phyloP scores from a whole-genome alignment of 23 red algal species.

The Gracilaria vermiculophylla region DNA sequence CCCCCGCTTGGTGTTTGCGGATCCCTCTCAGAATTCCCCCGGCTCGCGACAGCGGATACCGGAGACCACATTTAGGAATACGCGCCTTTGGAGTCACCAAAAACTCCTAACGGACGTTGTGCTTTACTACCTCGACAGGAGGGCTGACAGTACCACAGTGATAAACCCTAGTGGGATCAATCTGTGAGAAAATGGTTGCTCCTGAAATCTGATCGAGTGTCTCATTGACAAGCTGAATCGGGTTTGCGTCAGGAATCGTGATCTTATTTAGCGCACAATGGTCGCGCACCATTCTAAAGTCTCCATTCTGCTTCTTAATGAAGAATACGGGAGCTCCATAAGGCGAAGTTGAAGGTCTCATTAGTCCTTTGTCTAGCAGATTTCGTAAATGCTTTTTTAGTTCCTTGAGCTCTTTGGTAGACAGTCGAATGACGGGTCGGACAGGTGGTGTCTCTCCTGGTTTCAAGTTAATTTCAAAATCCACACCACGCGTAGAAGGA shows the following conservation, averaged over 20 bases:
- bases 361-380: background rate
- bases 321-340: constrained; percentile 51
- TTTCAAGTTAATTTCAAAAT: background rate
- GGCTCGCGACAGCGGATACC: too few species aligned
- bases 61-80: too few species aligned
- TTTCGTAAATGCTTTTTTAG: background rate
- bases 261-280: constrained; percentile 44
- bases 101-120: too few species aligned
- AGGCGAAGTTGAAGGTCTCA: constrained; percentile 21
- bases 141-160: too few species aligned
- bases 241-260: constrained; percentile 16
- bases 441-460: background rate
- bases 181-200: constrained; percentile 32
- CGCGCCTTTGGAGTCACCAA: too few species aligned
- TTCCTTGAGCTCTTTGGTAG: background rate
- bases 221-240: constrained; percentile 28
- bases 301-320: constrained; percentile 30
- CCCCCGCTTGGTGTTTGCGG: too few species aligned
- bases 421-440: background rate
- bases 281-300: constrained; percentile 24
- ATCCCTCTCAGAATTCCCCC: too few species aligned
- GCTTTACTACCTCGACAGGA: too few species aligned
- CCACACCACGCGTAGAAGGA: background rate
- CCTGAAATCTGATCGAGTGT: constrained; percentile 35
- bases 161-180: constrained; percentile 21